Evolutionary conservation across 2,329 filamentous ascomycete species (phyloP).

Genomic region (Thyridium curvatum): DNA sequence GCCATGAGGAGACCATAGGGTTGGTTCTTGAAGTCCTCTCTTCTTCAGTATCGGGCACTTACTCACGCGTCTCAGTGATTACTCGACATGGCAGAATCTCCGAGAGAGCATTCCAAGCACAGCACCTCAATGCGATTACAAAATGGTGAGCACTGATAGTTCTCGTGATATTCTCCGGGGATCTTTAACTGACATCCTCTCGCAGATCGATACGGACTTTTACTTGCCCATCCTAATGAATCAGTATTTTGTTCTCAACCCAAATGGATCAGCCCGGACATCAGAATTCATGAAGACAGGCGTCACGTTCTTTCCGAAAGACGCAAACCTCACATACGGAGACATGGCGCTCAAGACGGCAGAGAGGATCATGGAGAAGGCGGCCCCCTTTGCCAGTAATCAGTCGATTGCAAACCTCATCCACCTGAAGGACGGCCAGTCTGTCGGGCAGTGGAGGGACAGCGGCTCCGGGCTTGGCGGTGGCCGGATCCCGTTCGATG

Average conservation of each 20-base stretch:
- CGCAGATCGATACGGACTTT: slow-evolving; percentile 52
- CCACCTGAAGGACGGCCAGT: slow-evolving; percentile 44
- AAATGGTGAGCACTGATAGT: slow-evolving; percentile 30
- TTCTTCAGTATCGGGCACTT: too few relatives aligned
- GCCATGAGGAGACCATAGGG: slow-evolving; percentile 59
- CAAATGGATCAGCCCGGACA: slow-evolving; percentile 29
- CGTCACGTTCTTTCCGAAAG: slow-evolving; percentile 25
- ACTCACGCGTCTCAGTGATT: slow-evolving; percentile 32
- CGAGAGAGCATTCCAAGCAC: slow-evolving; percentile 46
- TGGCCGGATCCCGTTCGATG: slow-evolving; percentile 58
- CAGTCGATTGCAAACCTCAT: slow-evolving; percentile 50
- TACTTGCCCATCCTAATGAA: slow-evolving; percentile 52
- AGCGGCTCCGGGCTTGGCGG: slow-evolving; percentile 53
- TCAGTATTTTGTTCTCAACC: slow-evolving; percentile 48
- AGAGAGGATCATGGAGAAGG: slow-evolving; percentile 50
- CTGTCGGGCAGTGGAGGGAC: slow-evolving; percentile 59
- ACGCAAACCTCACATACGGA: slow-evolving; percentile 47
- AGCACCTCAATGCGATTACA: slow-evolving; percentile 49
- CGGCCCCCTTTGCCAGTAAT: slow-evolving; percentile 44
- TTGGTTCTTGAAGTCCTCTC: background rate
- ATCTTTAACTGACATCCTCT: background rate
- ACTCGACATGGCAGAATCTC: slow-evolving; percentile 53
- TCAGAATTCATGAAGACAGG: slow-evolving; percentile 35
- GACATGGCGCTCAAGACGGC: slow-evolving; percentile 45
- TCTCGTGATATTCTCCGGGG: too few relatives aligned